These are phyloP conservation scores for Collybia mongolica DNA, from an alignment of 768 basidiomycete species.

Conservation along the genomic window DNA sequence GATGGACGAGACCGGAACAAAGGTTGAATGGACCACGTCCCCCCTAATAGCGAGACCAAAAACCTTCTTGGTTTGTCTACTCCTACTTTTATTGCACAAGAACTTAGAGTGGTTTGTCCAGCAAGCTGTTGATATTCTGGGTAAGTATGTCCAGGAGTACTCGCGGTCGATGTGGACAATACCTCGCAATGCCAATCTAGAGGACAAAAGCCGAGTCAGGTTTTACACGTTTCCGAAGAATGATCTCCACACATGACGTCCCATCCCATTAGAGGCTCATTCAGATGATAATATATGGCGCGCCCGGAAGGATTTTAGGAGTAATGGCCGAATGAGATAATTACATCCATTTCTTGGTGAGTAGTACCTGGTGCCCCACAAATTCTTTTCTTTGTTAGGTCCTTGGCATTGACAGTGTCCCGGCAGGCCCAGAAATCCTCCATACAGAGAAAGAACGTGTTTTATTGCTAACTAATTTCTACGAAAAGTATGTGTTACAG, in stretches of 20 bases:
- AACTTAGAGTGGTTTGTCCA: neutral
- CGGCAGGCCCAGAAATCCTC: too few species aligned
- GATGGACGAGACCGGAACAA: neutral
- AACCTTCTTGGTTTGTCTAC: neutral
- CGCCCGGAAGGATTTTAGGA: too few species aligned
- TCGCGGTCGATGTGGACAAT: too few species aligned
- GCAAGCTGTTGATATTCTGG: neutral
- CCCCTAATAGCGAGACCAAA: neutral
- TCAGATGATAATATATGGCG: slow-evolving; percentile 9
- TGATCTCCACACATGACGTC: neutral
- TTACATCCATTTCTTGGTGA: too few species aligned
- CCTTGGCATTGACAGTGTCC: too few species aligned
- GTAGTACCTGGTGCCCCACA: too few species aligned
- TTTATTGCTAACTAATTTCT: too few species aligned
- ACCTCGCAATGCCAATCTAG: neutral
- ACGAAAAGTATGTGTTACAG: too few species aligned
- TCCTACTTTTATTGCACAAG: neutral
- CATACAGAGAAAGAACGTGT: too few species aligned
- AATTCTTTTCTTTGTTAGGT: too few species aligned
- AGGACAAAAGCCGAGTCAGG: neutral
- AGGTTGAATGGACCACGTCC: neutral
- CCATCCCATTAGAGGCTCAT: neutral
- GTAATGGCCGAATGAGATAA: too few species aligned
- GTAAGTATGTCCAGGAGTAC: neutral
- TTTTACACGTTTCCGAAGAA: slow-evolving; percentile 5